These are phyloP conservation scores for Penicillium sp. DNA, from an alignment of 2,329 filamentous ascomycete genomes.

Conservation along the genomic window DNA sequence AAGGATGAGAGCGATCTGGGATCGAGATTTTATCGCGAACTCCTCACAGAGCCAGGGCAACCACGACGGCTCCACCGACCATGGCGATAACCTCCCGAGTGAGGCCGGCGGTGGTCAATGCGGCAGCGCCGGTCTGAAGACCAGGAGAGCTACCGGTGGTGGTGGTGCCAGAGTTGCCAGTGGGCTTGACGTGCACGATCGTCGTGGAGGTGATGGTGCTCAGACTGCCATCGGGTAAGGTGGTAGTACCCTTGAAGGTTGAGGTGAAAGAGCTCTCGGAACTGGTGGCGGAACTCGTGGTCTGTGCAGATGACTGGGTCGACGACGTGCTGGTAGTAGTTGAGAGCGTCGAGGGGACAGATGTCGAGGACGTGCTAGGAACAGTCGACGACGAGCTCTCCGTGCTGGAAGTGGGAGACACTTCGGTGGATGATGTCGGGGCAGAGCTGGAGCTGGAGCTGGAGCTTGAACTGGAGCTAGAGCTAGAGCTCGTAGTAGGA, in stretches of 20 bases:
- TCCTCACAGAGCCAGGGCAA: constrained; percentile 39
- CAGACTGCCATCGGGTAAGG: constrained; percentile 41
- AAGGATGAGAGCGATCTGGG: background rate
- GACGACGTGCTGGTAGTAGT: constrained; percentile 17
- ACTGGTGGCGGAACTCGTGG: constrained; percentile 22
- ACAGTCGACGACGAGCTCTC: background rate
- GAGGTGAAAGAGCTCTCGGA: constrained; percentile 36
- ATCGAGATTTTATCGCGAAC: background rate
- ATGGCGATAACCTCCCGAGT: constrained; percentile 39
- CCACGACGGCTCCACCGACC: constrained; percentile 41
- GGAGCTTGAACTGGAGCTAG: constrained; percentile 6
- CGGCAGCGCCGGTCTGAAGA: constrained; percentile 41
- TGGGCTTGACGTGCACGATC: constrained; percentile 39
- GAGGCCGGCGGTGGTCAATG: constrained; percentile 27
- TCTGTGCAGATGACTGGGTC: constrained; percentile 9
- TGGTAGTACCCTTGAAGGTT: constrained; percentile 43
- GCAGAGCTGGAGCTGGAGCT: constrained; percentile 12
- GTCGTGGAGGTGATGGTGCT: constrained; percentile 47
- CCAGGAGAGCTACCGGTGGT: constrained; percentile 30
- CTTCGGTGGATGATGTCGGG: constrained; percentile 6
- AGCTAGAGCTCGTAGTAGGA: constrained; percentile 1
- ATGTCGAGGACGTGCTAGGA: constrained; percentile 11
- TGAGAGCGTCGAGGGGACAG: constrained; percentile 17
- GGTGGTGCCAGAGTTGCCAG: constrained; percentile 23
- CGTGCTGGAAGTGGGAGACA: constrained; percentile 1